Evolutionary conservation across 768 basidiomycete species (phyloP), one percentile per base, ranked within the genome.

Genomic region (Botryobasidium botryosum): DNA sequence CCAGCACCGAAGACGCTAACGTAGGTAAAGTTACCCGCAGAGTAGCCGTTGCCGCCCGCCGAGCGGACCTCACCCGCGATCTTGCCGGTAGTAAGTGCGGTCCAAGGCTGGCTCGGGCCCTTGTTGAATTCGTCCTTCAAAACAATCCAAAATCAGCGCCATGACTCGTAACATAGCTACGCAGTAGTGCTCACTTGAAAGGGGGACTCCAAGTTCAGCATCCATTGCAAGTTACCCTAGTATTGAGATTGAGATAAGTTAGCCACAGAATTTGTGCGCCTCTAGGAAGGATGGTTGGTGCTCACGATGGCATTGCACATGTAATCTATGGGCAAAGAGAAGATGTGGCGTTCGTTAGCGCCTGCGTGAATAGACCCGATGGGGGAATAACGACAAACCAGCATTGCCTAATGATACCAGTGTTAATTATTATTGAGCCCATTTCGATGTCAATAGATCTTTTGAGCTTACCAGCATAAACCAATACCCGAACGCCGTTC

Each of bases 11-110:
- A 64, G 27, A 92, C 68, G 32, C 69, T 68, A 8, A 86, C 80
- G 50, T 81, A 90, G 0, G 86, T 85, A 38, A 87, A 66, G 52
- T 86, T 87, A n/a, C 87, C 86, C 3, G 81, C 80, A 8, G 71
- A 68, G 47, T 65, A 68, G 2, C 72, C 71, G 15, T 63, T 65
- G 3, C 76, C 74, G 35, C 77, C 81, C 2, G 82, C 80, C 35
- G 68, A 69, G 47, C 81, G 72, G 10, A 85, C 77, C 41, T 69
- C 66, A 2, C 90, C 90, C 5, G 70, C 78, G 3, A 65, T 51
- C 53, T 67, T 68, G 24, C 75, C 77, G 4, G 69, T 62, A 24
- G 61, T 56, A 8, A 64, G 52, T 1, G 70, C 71, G 27, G 71
- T 51, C 77, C 77, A 88, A 20, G 75, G 72, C 29, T 56, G 49